Evolutionary conservation across 495 filamentous ascomycete genomes (phyloP).

Genomic region (Lophiostoma macrostomum): DNA sequence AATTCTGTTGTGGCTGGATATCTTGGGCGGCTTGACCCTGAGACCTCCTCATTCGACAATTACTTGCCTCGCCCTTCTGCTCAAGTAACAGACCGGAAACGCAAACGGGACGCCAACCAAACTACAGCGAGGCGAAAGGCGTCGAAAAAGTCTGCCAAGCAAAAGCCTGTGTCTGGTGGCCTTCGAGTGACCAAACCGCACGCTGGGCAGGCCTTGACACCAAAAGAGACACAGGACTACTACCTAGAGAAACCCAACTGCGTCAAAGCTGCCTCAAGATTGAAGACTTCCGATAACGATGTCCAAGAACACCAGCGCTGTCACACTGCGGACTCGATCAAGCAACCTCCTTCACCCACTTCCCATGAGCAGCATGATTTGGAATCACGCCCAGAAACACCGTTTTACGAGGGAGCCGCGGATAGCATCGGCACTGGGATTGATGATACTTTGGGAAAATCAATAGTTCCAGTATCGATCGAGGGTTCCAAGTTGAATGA

Average conservation of each 20-base stretch:
- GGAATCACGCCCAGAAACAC: too few species aligned
- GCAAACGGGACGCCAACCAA: neutral
- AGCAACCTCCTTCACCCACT: too few species aligned
- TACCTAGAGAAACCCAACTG: neutral
- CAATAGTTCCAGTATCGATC: too few species aligned
- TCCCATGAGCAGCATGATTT: too few species aligned
- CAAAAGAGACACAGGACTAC: neutral
- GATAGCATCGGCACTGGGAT: too few species aligned
- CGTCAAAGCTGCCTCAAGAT: too few species aligned
- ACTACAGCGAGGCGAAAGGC: neutral
- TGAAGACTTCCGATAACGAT: neutral
- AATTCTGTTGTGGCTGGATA: constrained; percentile 16
- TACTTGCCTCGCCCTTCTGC: neutral
- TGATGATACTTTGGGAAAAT: too few species aligned
- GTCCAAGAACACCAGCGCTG: too few species aligned
- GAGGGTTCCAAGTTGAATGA: too few species aligned
- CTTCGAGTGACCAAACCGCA: constrained; percentile 10
- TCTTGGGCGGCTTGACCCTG: constrained; percentile 5
- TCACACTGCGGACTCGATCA: too few species aligned
- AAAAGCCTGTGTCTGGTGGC: constrained; percentile 12
- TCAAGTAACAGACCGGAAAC: neutral
- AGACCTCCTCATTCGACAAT: neutral
- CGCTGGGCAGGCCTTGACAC: neutral
- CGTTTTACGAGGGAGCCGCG: too few species aligned
- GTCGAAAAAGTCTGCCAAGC: neutral